Evolutionary conservation across 192 early-diverging fungal genomes (phyloP), one percentile per base, ranked within the genome.

Genomic region (Blastocladiella britannica): DNA sequence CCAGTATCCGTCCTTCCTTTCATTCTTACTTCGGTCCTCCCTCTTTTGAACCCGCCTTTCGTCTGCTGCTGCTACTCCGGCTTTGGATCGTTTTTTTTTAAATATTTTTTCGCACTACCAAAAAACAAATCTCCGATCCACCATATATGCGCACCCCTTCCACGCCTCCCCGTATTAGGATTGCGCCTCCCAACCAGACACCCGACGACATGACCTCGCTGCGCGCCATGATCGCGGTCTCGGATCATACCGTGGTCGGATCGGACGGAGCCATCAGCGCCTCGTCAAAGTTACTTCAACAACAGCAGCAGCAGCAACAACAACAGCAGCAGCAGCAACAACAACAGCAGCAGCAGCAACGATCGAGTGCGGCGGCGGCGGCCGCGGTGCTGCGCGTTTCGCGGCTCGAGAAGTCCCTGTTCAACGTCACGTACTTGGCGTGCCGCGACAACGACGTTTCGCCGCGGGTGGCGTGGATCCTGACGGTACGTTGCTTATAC

Each of bases 281-380:
- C 55, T 53, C 26, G 27, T 30, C 31, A 25, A 57, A 57, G 47
- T n/a, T 18, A 18, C 28, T 4, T 26, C 6, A 12, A 24, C 5
- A 53, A 53, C 26, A 29, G 26, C 4, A 59, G 27, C n/a, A 28
- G 51, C 22, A 52, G 1, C n/a, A 51, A 26, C 4, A 55, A 56
- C 25, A 29, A 56, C 23, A n/a, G 28, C 52, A 30, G 37, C 30
- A 53, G n/a, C 25, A 23, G 28, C 26, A 8, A 27, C 28, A 47
- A 26, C 7, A 5, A 37, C 31, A 51, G 26, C 15, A 29, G 56
- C n/a, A 51, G 25, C 29, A 55, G 54, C 54, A 30, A 58, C n/a
- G n/a, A n/a, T n/a, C n/a, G n/a, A n/a, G n/a, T n/a, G n/a, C n/a
- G n/a, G n/a, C n/a, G n/a, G n/a, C n/a, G n/a, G n/a, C n/a, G n/a